Evolutionary conservation across 768 basidiomycete genomes (phyloP), one percentile per base, ranked within the genome.

Genomic region (Suillus hirtellus): DNA sequence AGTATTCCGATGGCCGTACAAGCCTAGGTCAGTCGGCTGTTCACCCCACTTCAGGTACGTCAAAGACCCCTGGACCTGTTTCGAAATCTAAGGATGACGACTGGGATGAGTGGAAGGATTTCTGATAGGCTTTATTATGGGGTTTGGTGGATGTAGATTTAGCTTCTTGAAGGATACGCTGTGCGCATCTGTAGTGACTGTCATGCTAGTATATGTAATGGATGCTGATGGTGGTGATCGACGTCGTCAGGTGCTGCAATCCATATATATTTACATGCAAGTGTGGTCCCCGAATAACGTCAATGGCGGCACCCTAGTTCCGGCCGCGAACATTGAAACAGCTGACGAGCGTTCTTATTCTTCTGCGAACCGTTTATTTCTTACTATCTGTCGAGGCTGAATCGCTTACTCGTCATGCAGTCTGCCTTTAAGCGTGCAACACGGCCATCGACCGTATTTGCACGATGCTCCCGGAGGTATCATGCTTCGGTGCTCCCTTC

Each of bases 91-190:
- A 80, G 71, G 79, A 79, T 59, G 85, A 82, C 65, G 86, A 84
- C 47, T 92, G 90, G 87, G 86, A 88, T 65, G 90, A 90, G 56
- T 92, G 90, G 90, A 87, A 92, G 74, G 89, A 90, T 72, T 92
- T 92, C 68, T 92, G 3, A 52, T 52, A 84, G 79, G 60, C 37
- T n/a, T n/a, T n/a, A n/a, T 53, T 15, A 4, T 52, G 7, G 42
- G 14, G 31, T 43, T 19, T 34, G n/a, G 44, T 14, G 19, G 15
- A 50, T 50, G 19, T 49, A 59, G 42, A 50, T 31, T 50, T 14
- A 38, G 14, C 9, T 42, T 19, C 9, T 42, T 19, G 24, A 58
- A 27, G 56, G 27, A 58, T 58, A 58, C 40, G 38, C 37, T 56
- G 24, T 42, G 14, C 24, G 5, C 38, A 40, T 56, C 4, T 56